Evolutionary conservation across 768 basidiomycete genomes (phyloP), one percentile per base, ranked within the genome.

Genomic region (Mycena vitilis): DNA sequence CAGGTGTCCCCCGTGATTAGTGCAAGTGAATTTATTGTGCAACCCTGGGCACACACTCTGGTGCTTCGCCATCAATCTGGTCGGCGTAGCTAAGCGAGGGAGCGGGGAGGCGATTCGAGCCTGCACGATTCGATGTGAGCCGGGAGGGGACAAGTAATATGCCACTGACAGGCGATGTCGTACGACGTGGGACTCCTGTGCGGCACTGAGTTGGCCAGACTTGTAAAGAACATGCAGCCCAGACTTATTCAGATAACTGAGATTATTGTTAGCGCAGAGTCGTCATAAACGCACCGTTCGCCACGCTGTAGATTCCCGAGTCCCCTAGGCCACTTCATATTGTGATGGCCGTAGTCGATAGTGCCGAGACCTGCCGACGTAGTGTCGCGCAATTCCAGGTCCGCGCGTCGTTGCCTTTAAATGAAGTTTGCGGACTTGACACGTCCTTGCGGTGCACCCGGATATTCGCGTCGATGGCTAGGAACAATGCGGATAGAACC

Each of bases 61-160:
- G 67, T 0, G 73, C 71, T 59, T 86, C 83, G 0, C 76, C 80
- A 6, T 78, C 74, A 8, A 82, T 76, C 16, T 82, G 78, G 15
- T 81, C 84, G 38, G 81, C 81, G 23, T 75, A 58, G 22, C 63
- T n/a, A 68, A 18, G 67, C 72, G n/a, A n/a, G n/a, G n/a, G 49
- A 67, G 68, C 40, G 77, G 74, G 63, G 80, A 74, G 0, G 75
- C 75, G 56, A 67, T 15, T 40, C 23, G 56, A 56, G 45, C 36
- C 65, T 69, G 63, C 76, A 77, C 10, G 65, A 48, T 8, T 63
- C 64, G 20, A 65, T 63, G 65, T 77, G 78, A 0, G 76, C 75
- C 3, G 72, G 69, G 5, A 76, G 51, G 58, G 78, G 44, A 79
- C 65, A 11, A 77, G 66, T 52, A 73, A 74, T 60, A 48, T 63